Base-by-base conservation (phyloP, 495 filamentous ascomycete species). In the Penicillium roqueforti region DNA sequence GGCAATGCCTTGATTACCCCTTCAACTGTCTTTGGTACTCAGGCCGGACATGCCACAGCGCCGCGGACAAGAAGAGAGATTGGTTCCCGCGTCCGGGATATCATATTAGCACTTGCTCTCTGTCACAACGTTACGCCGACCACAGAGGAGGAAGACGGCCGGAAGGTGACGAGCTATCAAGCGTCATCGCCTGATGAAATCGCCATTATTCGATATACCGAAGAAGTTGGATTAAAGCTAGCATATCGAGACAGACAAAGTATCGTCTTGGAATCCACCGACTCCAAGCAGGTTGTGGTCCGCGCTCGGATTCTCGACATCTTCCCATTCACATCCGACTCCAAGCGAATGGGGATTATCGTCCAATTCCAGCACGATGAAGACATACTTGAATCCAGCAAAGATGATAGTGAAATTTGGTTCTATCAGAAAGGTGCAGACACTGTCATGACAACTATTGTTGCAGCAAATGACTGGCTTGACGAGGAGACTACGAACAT, bases 371-470 rank as follows among this genome's bases (percentile, higher is more conserved):
- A 85, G 14, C 79, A 79, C 6, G 69, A 78, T 34, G 60, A 74
- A 3, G 63, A 67, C 1, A 41, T 61, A 0, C 62, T 74, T 5
- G 69, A 66, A 6, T 49, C 56, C 1, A 31, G 31, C 29, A 73
- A 76, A 13, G 67, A 73, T 10, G 75, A 73, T 32, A 79, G 82
- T 25, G 92, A 97, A 61, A 91, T 97, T 20, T 97, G 93, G 90
- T 99, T 99, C 70, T 99, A 91, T 62, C 91, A 99, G 57, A 99
- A 99, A 68, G 95, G 95, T 23, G 95, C 95, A 6, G 95, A 99
- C 66, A 97, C 95, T 0, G 91, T 97, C 40, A 99, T 99, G 95
- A 78, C 83, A 14, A 80, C 87, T 11, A 97, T 99, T 56, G 95
- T 99, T 25, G 88, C 86, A 13, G 80, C 90, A 11, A 97, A 97